Percentiles rank a stretch among this genome's conserved stretches.
These are phyloP conservation scores for Colletotrichum sp. DNA, from an alignment of 2,329 filamentous ascomycete genomes.

Conservation along the genomic window DNA sequence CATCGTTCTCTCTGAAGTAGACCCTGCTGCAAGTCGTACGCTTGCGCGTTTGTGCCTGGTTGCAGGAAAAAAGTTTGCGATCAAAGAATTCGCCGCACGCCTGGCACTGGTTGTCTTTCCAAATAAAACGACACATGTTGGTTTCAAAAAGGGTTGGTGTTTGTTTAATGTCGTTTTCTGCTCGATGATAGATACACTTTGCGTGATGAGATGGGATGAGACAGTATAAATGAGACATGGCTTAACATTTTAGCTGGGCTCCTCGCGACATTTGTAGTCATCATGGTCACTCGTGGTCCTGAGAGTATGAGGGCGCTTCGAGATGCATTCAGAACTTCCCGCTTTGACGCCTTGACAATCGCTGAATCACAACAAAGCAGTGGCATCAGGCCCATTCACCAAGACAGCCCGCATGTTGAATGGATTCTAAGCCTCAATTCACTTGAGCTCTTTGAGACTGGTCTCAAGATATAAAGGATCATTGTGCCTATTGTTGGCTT, in stretches of 20 bases:
- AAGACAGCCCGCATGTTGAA: not conserved
- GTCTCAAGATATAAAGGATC: not conserved
- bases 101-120: not conserved
- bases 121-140: not conserved
- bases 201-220: not conserved
- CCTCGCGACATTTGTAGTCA: not conserved
- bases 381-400: not conserved
- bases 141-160: not conserved
- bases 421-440: not conserved
- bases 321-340: not conserved
- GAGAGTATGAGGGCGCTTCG: not conserved
- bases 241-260: rapidly evolving
- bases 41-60: not conserved
- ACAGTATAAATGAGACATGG: not conserved
- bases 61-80: not conserved
- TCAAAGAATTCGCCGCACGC: not conserved
- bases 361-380: not conserved
- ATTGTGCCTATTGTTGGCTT: not conserved
- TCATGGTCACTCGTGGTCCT: not conserved
- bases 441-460: not conserved
- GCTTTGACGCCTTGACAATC: not conserved
- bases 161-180: not conserved
- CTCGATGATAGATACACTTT: not conserved
- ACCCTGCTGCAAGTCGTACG: not conserved
- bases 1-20: not conserved